Percentiles rank a stretch among this genome's conserved stretches.
These are phyloP conservation scores for Dichotomocladium elegans DNA, from an alignment of 371 early-diverging fungal genomes.

Conservation along the genomic window DNA sequence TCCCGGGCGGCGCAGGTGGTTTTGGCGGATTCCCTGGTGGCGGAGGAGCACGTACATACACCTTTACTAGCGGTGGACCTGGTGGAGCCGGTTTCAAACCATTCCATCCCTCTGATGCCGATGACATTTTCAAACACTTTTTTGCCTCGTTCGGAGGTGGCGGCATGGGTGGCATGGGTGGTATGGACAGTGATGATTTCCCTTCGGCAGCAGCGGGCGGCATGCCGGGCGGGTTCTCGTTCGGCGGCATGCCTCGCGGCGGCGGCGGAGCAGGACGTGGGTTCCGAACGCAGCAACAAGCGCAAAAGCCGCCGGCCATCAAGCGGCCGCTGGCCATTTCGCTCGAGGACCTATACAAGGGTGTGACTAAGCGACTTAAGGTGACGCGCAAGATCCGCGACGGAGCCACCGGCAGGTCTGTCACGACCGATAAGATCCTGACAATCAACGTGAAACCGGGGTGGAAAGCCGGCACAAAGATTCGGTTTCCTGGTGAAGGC, in stretches of 20 bases:
- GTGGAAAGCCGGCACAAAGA: conserved; percentile 98
- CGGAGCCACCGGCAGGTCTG: conserved; percentile 43
- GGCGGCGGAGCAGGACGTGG: no score
- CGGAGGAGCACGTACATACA: conserved; percentile 43
- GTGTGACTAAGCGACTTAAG: conserved; percentile 89
- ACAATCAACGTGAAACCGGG: conserved; percentile 91
- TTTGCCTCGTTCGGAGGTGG: conserved; percentile 69
- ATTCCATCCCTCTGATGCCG: conserved; percentile 83
- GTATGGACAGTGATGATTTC: conserved; percentile 17
- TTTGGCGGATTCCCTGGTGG: conserved; percentile 46
- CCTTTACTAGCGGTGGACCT: conserved; percentile 51
- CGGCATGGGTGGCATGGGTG: conserved; percentile 41
- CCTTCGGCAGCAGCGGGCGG: conserved; percentile 28
- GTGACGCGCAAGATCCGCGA: conserved; percentile 74
- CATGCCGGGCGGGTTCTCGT: conserved; percentile 28
- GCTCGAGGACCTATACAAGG: conserved; percentile 93
- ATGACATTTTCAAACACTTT: conserved; percentile 89
- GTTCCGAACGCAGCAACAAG: neutral
- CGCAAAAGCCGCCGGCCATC: conserved; percentile 57
- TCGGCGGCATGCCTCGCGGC: no score
- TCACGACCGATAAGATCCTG: conserved; percentile 78
- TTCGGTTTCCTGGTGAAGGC: conserved; percentile 91
- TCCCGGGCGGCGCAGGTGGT: conserved; percentile 35
- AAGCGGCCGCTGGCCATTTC: conserved; percentile 71
- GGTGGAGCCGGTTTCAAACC: conserved; percentile 62